These are phyloP conservation scores for Warburgia ugandensis DNA, from an alignment of 164 flowering plant species.

Conservation along the genomic window DNA sequence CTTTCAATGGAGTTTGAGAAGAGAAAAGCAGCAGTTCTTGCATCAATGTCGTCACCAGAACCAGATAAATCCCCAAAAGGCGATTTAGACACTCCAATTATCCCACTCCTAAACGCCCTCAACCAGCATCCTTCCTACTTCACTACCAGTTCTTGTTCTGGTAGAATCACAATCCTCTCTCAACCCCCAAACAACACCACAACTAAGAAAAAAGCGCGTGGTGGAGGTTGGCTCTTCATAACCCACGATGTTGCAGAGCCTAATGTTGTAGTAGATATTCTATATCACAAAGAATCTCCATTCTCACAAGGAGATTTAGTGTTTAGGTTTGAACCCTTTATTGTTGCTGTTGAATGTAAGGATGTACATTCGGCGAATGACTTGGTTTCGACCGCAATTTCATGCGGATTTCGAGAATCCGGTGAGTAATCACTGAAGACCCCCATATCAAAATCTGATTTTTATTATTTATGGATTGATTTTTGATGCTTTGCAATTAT, in stretches of 20 bases:
- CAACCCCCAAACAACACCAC: constrained; percentile 34
- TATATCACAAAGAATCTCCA: constrained; percentile 25
- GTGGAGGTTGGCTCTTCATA: constrained; percentile 73
- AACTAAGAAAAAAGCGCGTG: constrained; percentile 50
- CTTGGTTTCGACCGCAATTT: constrained; percentile 59
- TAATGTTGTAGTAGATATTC: constrained; percentile 31
- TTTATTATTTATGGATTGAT: too few species aligned
- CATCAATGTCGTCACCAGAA: constrained; percentile 35
- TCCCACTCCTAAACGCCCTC: constrained; percentile 58
- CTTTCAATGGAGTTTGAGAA: constrained; percentile 76
- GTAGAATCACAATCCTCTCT: constrained; percentile 83
- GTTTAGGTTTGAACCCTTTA: constrained; percentile 81
- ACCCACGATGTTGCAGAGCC: constrained; percentile 64
- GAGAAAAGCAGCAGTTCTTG: constrained; percentile 57
- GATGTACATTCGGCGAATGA: constrained; percentile 48
- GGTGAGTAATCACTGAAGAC: constrained; percentile 14
- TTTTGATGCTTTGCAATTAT: too few species aligned
- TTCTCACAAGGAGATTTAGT: constrained; percentile 31
- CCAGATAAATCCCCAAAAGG: too few species aligned
- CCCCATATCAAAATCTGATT: too few species aligned
- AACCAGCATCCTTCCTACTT: constrained; percentile 66
- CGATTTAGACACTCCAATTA: constrained; percentile 56
- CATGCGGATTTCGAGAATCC: constrained; percentile 74
- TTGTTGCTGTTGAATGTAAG: constrained; percentile 68
- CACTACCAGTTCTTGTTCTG: constrained; percentile 97